Conservation (phyloP, 495 filamentous ascomycete species). For the Aspergillus sclerotiicarbonarius region DNA sequence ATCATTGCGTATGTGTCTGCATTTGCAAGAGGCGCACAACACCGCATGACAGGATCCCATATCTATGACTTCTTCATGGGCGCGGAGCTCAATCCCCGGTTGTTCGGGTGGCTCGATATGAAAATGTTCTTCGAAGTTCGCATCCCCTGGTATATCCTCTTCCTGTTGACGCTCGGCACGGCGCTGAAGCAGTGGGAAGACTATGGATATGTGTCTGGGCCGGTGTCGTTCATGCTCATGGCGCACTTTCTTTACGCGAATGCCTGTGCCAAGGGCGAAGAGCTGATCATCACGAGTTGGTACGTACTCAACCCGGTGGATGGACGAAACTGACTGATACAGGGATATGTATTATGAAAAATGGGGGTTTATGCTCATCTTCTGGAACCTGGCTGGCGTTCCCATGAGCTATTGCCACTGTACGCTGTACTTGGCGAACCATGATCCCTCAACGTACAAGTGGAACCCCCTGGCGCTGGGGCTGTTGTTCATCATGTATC, state of each 20-base stretch:
- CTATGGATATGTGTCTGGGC: constrained; percentile 84
- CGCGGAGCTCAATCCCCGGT: constrained; percentile 88
- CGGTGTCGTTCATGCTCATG: constrained; percentile 80
- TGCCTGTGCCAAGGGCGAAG: constrained; percentile 91
- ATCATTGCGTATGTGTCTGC: constrained; percentile 80
- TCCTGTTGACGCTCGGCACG: constrained; percentile 71
- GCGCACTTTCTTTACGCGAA: constrained; percentile 93
- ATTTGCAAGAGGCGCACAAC: constrained; percentile 68
- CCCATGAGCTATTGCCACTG: constrained; percentile 95
- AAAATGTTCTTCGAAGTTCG: constrained; percentile 99
- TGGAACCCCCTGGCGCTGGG: constrained; percentile 64
- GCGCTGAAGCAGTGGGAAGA: constrained; percentile 81
- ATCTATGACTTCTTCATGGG: constrained; percentile 99
- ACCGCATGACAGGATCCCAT: constrained; percentile 88
- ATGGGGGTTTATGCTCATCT: constrained; percentile 99
- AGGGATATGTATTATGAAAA: constrained; percentile 99
- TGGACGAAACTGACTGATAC: background rate
- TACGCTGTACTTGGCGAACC: constrained; percentile 85
- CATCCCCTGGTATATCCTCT: constrained; percentile 91
- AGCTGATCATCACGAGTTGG: constrained; percentile 89
- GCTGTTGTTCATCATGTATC: constrained; percentile 63
- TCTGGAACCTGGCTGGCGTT: constrained; percentile 98
- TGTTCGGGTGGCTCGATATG: constrained; percentile 87
- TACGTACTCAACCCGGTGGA: constrained; percentile 25
- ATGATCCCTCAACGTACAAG: constrained; percentile 72